Percentiles rank a stretch among this genome's conserved stretches.
Conservation (phyloP, 2,329 filamentous ascomycete genomes). For the Pezicula radicicola region DNA sequence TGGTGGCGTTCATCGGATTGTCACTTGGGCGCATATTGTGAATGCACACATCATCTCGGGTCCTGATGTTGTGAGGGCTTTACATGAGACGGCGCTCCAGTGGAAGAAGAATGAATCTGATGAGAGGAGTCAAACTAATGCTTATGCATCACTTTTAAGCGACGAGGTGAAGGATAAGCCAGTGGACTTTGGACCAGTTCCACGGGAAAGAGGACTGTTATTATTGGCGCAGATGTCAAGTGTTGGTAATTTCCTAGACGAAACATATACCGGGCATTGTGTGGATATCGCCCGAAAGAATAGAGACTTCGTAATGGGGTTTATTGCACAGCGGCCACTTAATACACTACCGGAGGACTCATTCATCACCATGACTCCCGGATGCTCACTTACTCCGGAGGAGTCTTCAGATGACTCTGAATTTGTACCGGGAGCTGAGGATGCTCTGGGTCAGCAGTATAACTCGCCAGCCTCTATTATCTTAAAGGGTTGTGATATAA, state of each 20-base stretch:
- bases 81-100: slow-evolving; percentile 38
- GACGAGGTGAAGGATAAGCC: neutral
- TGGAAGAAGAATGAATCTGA: neutral
- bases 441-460: slow-evolving; percentile 78
- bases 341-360: slow-evolving; percentile 64
- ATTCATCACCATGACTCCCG: slow-evolving; percentile 79
- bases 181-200: slow-evolving; percentile 42
- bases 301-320: slow-evolving; percentile 65
- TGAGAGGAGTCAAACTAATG: neutral
- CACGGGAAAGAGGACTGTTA: slow-evolving; percentile 66
- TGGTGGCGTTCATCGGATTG: slow-evolving; percentile 66
- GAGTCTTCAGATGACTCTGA: slow-evolving; percentile 32
- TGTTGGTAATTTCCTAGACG: slow-evolving; percentile 69
- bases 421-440: slow-evolving; percentile 40
- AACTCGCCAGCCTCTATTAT: slow-evolving; percentile 73
- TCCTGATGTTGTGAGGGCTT: slow-evolving; percentile 55
- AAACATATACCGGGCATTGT: slow-evolving; percentile 68
- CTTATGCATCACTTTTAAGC: too few species aligned
- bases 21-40: slow-evolving; percentile 67
- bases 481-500: slow-evolving; percentile 66
- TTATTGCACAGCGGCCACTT: slow-evolving; percentile 58
- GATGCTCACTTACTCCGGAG: slow-evolving; percentile 68
- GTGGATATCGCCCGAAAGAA: slow-evolving; percentile 69
- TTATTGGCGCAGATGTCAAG: slow-evolving; percentile 80
- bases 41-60: slow-evolving; percentile 65